Evolutionary conservation across 257 asterid species (phyloP).

Genomic region (Solanum megistacrolobum): DNA sequence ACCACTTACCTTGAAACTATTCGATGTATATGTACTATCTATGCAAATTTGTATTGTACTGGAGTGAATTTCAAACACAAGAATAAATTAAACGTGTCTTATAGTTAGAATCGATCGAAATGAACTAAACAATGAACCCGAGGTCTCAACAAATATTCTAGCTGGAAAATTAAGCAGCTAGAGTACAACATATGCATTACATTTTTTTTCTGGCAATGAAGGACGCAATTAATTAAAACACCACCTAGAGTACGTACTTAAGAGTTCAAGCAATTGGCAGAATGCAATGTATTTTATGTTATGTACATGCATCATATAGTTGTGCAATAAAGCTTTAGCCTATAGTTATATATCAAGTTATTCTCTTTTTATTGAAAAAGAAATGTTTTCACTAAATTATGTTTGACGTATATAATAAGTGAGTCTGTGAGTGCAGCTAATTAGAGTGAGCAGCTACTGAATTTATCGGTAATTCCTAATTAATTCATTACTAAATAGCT

Average conservation of each 20-base stretch:
- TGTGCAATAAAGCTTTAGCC: neutral
- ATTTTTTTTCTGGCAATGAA: neutral
- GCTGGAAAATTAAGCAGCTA: neutral
- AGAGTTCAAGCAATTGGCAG: neutral
- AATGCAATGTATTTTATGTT: neutral
- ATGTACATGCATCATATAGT: neutral
- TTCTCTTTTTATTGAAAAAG: neutral
- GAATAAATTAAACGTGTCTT: too few relatives aligned
- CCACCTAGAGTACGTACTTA: neutral
- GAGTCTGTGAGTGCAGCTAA: neutral
- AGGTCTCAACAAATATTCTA: neutral
- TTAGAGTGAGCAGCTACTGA: neutral
- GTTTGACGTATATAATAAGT: neutral
- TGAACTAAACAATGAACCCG: too few relatives aligned
- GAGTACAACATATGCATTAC: neutral
- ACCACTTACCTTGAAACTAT: too few relatives aligned
- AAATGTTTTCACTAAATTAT: neutral
- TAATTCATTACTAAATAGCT: too few relatives aligned
- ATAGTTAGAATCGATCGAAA: too few relatives aligned
- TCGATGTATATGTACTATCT: too few relatives aligned
- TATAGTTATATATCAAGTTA: neutral
- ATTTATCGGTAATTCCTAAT: too few relatives aligned
- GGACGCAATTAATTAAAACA: neutral
- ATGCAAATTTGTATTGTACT: too few relatives aligned
- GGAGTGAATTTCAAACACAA: too few relatives aligned